These are phyloP conservation scores for Fusarium pseudonygamai DNA, from an alignment of 2,329 filamentous ascomycete genomes.

Conservation along the genomic window DNA sequence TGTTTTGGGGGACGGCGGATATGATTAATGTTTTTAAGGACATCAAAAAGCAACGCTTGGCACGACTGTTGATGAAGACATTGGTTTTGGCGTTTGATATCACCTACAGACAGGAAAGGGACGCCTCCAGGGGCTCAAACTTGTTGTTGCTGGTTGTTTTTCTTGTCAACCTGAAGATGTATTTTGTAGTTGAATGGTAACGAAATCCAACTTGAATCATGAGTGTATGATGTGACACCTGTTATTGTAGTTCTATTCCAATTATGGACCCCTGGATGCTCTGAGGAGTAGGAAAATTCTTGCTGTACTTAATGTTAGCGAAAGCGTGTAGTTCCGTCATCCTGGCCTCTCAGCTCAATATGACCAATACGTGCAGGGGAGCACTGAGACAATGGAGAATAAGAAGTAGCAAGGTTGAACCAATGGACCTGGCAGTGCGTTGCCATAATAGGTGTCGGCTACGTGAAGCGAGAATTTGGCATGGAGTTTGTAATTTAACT, in stretches of 20 bases:
- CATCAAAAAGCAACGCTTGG: constrained; percentile 37
- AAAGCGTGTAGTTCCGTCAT: not conserved
- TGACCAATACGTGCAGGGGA: not conserved
- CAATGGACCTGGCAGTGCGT: too few relatives aligned
- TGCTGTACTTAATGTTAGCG: not conserved
- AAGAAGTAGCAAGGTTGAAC: not conserved
- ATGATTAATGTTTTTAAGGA: constrained; percentile 18
- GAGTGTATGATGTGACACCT: not conserved
- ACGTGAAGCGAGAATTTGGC: not conserved
- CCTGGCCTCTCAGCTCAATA: not conserved
- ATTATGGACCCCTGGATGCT: not conserved
- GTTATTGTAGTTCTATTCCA: not conserved
- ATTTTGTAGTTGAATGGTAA: constrained; percentile 25
- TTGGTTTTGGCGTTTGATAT: constrained; percentile 37
- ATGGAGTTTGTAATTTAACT: not conserved
- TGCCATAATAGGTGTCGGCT: not conserved
- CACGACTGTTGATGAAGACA: constrained; percentile 39
- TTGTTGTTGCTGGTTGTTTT: constrained; percentile 9
- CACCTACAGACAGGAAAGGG: constrained; percentile 11
- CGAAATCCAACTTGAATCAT: constrained; percentile 17
- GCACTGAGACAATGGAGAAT: not conserved
- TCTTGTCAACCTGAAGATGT: constrained; percentile 15
- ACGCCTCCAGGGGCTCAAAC: constrained; percentile 10
- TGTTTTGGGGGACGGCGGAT: constrained; percentile 21
- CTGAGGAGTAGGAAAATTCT: not conserved